Conservation (phyloP, 2,329 filamentous ascomycete genomes). For the Diaporthe batatas region DNA sequence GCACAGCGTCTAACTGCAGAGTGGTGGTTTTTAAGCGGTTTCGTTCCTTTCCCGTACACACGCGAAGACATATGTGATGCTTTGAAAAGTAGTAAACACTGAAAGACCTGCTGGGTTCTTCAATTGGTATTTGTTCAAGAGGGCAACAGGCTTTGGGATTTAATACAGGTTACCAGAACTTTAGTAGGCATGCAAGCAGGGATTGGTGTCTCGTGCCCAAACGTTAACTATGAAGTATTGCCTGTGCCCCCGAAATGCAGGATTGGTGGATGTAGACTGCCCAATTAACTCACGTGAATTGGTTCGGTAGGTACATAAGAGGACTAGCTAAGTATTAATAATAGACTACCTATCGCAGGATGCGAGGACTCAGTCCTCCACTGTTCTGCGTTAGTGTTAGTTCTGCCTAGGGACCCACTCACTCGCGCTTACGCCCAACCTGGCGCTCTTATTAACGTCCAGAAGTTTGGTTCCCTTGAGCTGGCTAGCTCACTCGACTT, state of each 20-base stretch:
- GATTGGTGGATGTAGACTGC: background rate
- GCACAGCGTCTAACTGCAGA: too few species aligned
- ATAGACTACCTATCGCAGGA: background rate
- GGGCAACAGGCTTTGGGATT: too few species aligned
- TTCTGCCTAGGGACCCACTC: background rate
- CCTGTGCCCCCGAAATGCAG: background rate
- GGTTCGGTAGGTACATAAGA: background rate
- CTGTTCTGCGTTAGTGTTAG: background rate
- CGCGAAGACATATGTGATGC: too few species aligned
- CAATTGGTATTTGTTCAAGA: too few species aligned
- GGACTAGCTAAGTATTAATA: background rate
- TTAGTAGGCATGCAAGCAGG: too few species aligned
- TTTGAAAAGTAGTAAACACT: too few species aligned
- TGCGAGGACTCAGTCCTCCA: background rate
- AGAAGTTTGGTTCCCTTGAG: background rate
- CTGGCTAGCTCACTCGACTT: background rate
- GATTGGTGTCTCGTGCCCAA: too few species aligned
- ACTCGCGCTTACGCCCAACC: background rate
- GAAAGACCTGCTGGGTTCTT: too few species aligned
- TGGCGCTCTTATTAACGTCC: background rate
- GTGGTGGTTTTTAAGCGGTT: too few species aligned
- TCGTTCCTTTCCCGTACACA: too few species aligned
- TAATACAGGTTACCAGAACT: too few species aligned
- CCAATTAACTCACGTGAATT: background rate
- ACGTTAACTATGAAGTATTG: background rate